phyloP scores from a whole-genome alignment of 1,284 basidiomycete genomes.

The Schizopora paradoxa region DNA sequence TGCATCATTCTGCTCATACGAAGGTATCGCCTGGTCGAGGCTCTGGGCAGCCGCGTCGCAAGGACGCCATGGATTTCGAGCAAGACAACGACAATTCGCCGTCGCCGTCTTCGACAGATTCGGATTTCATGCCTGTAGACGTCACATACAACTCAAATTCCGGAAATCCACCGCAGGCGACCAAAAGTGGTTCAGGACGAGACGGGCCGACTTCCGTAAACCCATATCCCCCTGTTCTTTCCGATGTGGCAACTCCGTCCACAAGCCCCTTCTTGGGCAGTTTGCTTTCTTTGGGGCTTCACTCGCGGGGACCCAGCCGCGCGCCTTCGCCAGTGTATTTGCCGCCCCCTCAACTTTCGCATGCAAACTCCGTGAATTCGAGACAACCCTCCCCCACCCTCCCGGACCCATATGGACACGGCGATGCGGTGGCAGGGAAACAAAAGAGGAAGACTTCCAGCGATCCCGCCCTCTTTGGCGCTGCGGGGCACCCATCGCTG shows the following conservation, averaged over 20 bases:
- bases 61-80: constrained; percentile 33
- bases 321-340: constrained; percentile 63
- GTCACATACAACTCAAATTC: constrained; percentile 25
- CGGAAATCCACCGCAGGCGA: constrained; percentile 21
- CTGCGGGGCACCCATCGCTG: constrained; percentile 9
- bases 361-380: constrained; percentile 16
- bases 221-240: constrained; percentile 21
- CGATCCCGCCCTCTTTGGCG: constrained; percentile 22
- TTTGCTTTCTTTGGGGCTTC: constrained; percentile 68
- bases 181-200: too few species aligned
- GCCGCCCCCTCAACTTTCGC: constrained; percentile 39
- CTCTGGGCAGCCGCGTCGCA: constrained; percentile 24
- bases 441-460: constrained; percentile 30
- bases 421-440: constrained; percentile 23
- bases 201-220: constrained; percentile 22
- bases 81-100: constrained; percentile 50
- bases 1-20: constrained; percentile 29
- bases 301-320: constrained; percentile 58
- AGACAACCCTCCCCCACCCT: constrained; percentile 26
- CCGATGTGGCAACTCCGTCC: constrained; percentile 29
- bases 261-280: constrained; percentile 83
- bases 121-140: constrained; percentile 42
- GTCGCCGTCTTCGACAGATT: constrained; percentile 65
- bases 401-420: constrained; percentile 33
- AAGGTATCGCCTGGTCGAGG: too few species aligned